Evolutionary conservation across 2,329 filamentous ascomycete genomes (phyloP).

Genomic region (Xylariaceae sp.): DNA sequence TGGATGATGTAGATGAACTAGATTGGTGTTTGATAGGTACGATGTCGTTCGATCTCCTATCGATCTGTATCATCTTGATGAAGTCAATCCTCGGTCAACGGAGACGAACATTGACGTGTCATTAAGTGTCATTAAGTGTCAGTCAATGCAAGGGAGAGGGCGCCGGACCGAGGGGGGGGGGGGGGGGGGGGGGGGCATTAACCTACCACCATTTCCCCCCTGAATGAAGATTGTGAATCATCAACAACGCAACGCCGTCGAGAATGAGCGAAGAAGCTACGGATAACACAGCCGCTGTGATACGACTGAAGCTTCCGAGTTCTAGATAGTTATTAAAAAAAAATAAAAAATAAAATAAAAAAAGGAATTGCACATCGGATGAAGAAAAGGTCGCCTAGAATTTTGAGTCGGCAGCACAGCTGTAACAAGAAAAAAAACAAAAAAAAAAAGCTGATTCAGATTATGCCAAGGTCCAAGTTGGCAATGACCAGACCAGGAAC

Average conservation of each 20-base stretch:
- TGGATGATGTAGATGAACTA: no score
- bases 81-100: background rate
- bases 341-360: no score
- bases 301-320: conserved; percentile 5
- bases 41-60: background rate
- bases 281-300: background rate
- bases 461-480: background rate
- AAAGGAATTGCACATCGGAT: conserved; percentile 3
- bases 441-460: conserved; percentile 3
- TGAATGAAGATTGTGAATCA: background rate
- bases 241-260: conserved; percentile 1
- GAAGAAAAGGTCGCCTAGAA: background rate
- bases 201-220: background rate
- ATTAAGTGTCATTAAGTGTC: no score
- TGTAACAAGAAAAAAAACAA: conserved; percentile 10
- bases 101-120: no score
- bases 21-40: no score
- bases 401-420: conserved; percentile 8
- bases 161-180: no score
- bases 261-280: background rate
- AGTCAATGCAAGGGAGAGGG: no score
- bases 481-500: background rate
- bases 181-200: no score
- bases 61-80: background rate
- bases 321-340: no score